phyloP scores from a whole-genome alignment of 2,329 filamentous ascomycete species.

The Rutstroemia sp. region DNA sequence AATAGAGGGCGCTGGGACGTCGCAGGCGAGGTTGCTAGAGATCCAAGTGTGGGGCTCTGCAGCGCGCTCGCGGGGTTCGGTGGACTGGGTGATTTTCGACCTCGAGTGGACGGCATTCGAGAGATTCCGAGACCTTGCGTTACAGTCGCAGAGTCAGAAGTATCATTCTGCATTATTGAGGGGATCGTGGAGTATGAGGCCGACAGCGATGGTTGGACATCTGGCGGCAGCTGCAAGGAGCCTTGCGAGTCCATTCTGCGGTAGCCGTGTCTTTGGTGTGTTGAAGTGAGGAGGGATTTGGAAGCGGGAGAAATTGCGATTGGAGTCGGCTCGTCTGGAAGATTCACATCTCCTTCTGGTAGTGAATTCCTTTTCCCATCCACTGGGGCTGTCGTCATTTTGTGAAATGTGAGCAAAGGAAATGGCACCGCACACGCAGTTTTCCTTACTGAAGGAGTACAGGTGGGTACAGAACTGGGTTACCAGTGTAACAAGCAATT shows the following conservation, averaged over 20 bases:
- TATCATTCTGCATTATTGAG: background rate
- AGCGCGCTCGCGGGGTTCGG: conserved; percentile 1
- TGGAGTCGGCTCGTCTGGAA: background rate
- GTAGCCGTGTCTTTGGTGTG: conserved; percentile 4
- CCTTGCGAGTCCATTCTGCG: conserved; percentile 8
- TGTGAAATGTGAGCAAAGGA: too few relatives aligned
- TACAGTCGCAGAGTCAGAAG: background rate
- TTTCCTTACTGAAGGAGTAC: too few relatives aligned
- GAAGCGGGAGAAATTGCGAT: background rate
- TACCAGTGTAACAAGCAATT: background rate
- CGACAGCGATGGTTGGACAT: background rate
- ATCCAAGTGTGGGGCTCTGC: background rate
- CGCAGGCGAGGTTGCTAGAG: background rate
- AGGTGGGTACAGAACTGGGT: too few relatives aligned
- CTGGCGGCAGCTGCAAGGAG: conserved; percentile 1
- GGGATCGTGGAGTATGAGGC: background rate
- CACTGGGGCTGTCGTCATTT: too few relatives aligned
- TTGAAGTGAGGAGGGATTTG: background rate
- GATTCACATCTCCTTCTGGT: background rate
- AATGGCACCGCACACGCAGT: background rate
- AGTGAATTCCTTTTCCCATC: too few relatives aligned
- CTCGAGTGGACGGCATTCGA: background rate
- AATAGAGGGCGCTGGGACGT: conserved; percentile 9
- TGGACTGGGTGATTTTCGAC: conserved; percentile 2
- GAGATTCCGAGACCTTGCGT: conserved; percentile 4